These are phyloP conservation scores for Suillus decipiens DNA, from an alignment of 768 basidiomycete species.

Conservation along the genomic window DNA sequence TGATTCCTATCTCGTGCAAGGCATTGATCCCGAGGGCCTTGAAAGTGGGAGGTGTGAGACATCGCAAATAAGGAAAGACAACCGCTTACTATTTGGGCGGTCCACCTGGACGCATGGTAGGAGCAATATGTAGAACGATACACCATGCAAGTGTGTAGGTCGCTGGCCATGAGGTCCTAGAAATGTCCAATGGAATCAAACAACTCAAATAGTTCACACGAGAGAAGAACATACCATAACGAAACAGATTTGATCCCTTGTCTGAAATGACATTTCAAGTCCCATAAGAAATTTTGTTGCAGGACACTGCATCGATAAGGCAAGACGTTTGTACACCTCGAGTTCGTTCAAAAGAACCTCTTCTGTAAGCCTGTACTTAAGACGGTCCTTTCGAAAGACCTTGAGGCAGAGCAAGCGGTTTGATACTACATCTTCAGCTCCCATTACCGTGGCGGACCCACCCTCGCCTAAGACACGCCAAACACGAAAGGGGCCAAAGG, in stretches of 20 bases:
- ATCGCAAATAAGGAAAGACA: neutral
- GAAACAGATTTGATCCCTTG: slow-evolving; percentile 33
- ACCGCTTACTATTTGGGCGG: slow-evolving; percentile 38
- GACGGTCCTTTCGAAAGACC: slow-evolving; percentile 26
- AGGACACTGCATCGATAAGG: slow-evolving; percentile 19
- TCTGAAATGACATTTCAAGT: slow-evolving; percentile 38
- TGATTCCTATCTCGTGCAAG: slow-evolving; percentile 60
- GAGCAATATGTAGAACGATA: slow-evolving; percentile 17
- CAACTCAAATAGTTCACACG: neutral
- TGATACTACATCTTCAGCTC: slow-evolving; percentile 25
- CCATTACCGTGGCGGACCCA: slow-evolving; percentile 23
- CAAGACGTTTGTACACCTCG: slow-evolving; percentile 36
- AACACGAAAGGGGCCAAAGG: slow-evolving; percentile 29
- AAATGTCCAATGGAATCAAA: neutral
- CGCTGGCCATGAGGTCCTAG: slow-evolving; percentile 43
- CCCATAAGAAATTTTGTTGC: slow-evolving; percentile 41
- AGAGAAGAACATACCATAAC: slow-evolving; percentile 36
- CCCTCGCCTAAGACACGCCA: slow-evolving; percentile 22
- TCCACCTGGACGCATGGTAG: slow-evolving; percentile 27
- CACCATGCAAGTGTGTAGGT: slow-evolving; percentile 34
- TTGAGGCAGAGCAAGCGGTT: slow-evolving; percentile 43
- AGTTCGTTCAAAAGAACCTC: slow-evolving; percentile 35
- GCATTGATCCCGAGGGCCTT: slow-evolving; percentile 40
- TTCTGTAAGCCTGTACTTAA: slow-evolving; percentile 14
- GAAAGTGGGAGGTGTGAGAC: slow-evolving; percentile 6